A percentile compares a stretch with the other conserved stretches of the same genome.
phyloP scores from a whole-genome alignment of 306 rosid genomes.

The Fagus crenata region DNA sequence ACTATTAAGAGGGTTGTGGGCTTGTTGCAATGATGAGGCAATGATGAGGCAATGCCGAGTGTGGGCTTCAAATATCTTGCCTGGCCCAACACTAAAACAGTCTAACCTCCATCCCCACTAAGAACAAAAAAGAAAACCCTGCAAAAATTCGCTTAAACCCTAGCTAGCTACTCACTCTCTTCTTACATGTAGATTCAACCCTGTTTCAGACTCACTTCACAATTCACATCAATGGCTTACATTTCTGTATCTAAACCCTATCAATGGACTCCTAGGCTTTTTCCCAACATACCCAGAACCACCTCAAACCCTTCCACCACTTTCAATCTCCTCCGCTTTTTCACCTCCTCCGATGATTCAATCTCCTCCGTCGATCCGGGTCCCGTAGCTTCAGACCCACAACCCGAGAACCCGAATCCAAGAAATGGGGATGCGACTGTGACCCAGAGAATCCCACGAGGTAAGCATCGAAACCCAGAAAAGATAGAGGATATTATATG shows the following conservation, averaged over 20 bases:
- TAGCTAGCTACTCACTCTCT: background rate
- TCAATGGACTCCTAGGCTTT: constrained; percentile 37
- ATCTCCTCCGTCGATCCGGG: constrained; percentile 34
- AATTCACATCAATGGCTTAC: constrained; percentile 45
- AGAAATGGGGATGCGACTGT: constrained; percentile 6
- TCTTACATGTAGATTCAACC: background rate
- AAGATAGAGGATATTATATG: constrained; percentile 56
- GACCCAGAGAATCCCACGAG: constrained; percentile 34
- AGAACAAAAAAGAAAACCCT: background rate
- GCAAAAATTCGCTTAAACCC: background rate
- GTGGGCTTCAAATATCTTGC: background rate
- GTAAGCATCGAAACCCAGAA: constrained; percentile 45
- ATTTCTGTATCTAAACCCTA: constrained; percentile 51
- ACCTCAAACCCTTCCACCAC: constrained; percentile 20
- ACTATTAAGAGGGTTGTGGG: too few species aligned
- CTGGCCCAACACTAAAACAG: background rate
- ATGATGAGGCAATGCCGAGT: background rate
- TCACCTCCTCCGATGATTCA: constrained; percentile 35
- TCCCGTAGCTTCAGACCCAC: constrained; percentile 12
- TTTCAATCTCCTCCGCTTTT: constrained; percentile 20
- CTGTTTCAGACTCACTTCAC: background rate
- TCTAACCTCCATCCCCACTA: background rate
- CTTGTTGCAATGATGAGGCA: too few species aligned
- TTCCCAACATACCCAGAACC: constrained; percentile 32
- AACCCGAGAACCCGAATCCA: background rate